Evolutionary conservation across 345 rosid species (phyloP).

Genomic region (Salix exigua): DNA sequence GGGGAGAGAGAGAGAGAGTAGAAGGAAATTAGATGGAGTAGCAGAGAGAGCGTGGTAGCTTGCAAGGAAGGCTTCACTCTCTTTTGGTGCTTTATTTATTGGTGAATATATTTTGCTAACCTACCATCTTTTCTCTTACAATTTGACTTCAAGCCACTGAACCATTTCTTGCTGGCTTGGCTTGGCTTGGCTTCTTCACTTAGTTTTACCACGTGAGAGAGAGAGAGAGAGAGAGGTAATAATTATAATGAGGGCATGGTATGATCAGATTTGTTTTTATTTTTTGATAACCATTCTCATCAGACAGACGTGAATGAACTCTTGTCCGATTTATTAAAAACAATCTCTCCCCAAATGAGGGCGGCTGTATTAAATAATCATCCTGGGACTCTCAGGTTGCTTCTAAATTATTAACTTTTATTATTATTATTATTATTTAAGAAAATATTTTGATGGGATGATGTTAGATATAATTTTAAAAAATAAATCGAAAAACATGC

Average conservation of each 20-base stretch:
- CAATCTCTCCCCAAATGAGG: conserved; percentile 18
- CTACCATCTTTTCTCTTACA: neutral
- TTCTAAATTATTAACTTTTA: too few species aligned
- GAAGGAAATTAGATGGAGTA: neutral
- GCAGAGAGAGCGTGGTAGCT: conserved; percentile 18
- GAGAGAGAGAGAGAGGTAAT: conserved; percentile 1
- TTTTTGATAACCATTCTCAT: conserved; percentile 12
- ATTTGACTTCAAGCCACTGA: neutral
- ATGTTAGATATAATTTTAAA: too few species aligned
- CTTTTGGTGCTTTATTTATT: conserved; percentile 36
- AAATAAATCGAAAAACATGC: too few species aligned
- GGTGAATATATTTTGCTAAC: conserved; percentile 1
- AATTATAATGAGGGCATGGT: neutral
- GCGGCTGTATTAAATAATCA: conserved; percentile 26
- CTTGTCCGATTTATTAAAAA: too few species aligned
- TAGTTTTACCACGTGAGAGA: neutral
- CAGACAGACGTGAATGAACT: conserved; percentile 25
- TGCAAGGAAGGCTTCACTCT: conserved; percentile 33
- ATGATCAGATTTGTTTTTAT: conserved; percentile 9
- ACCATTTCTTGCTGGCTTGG: neutral
- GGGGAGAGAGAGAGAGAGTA: conserved; percentile 8
- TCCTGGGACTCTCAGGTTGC: neutral
- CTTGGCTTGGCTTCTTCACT: neutral
- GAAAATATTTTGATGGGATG: too few species aligned
- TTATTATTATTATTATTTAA: too few species aligned